Base-by-base conservation (phyloP, 1,139 yeast genomes). In the Lodderomyces margitis region DNA sequence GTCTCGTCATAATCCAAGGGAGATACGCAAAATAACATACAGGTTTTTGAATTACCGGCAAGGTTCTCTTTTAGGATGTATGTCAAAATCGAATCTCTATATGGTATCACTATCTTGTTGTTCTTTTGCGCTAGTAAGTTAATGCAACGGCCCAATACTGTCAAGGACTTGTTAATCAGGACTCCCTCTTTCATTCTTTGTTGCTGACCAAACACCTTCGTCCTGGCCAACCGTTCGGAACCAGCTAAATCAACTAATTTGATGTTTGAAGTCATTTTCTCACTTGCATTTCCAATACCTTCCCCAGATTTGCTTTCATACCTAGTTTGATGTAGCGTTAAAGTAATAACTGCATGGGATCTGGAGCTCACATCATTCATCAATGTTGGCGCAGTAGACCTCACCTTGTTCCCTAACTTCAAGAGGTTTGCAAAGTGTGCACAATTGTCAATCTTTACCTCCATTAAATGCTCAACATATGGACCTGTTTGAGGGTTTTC, bases 191-290 rank as follows among this genome's bases (percentile, higher is more conserved):
- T 75, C 41, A 84, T 69, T 39, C 94, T 65, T 10, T 75, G 76
- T 19, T 61, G 64, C 39, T 68, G 74, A 2, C 87, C 88, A 19
- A 74, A 76, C 1, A 84, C 74, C 21, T 86, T 86, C 0, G 87
- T 78, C 15, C 81, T 72, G 15, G 67, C 59, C 6, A 83, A 78
- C 44, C 92, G 66, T 56, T 86, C 95, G 0, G 91, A 82, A 0
- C 95, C 95, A 0, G 95, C 95, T 51, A 86, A 65, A 62, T 86
- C 95, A 1, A 86, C 92, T 24, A 86, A 67, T 46, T 87, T 74
- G 32, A 86, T 69, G 46, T 79, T 76, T 1, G 92, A 82, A 2
- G 68, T 53, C 52, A 69, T 62, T 33, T 80, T 75, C 50, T 75
- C 81, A 24, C 75, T 78, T 16, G 83, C 80, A 7, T 75, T 70